These are phyloP conservation scores for Drechslerella coelobrocha DNA, from an alignment of 2,329 filamentous ascomycete species.

Conservation along the genomic window DNA sequence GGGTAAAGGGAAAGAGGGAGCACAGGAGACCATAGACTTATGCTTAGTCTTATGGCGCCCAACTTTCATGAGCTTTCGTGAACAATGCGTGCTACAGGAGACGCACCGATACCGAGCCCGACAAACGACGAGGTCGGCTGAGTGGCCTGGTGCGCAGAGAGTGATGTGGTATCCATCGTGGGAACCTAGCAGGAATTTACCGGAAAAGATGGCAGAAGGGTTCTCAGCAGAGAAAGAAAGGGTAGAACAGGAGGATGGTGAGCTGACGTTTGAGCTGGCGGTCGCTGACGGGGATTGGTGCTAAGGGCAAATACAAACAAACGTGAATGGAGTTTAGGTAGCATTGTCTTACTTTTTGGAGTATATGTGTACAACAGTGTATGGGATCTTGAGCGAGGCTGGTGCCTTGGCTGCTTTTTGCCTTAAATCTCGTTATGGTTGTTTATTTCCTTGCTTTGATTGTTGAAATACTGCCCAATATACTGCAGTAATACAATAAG, in stretches of 20 bases:
- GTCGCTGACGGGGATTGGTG: constrained; percentile 47
- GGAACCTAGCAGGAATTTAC: constrained; percentile 34
- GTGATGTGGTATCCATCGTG: constrained; percentile 49
- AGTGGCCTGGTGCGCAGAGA: constrained; percentile 41
- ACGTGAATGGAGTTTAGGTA: constrained; percentile 16
- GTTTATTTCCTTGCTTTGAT: no score
- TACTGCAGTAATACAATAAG: no score
- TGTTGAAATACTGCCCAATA: no score
- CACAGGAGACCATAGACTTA: constrained; percentile 28
- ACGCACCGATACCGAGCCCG: constrained; percentile 36
- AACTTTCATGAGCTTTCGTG: constrained; percentile 39
- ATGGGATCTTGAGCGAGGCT: not conserved
- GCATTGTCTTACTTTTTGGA: constrained; percentile 6
- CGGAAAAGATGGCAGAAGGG: constrained; percentile 24
- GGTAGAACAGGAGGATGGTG: constrained; percentile 17
- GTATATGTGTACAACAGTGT: not conserved
- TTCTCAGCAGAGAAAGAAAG: constrained; percentile 37
- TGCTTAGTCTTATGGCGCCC: constrained; percentile 35
- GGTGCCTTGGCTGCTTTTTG: no score
- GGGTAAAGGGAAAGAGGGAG: not conserved
- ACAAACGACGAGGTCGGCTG: constrained; percentile 27
- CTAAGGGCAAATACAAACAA: constrained; percentile 4
- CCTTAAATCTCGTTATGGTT: no score
- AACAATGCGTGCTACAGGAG: constrained; percentile 38
- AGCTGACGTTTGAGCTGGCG: constrained; percentile 32